Base-by-base conservation (phyloP, 2,329 filamentous ascomycete species). In the Fusarium kyushuense region DNA sequence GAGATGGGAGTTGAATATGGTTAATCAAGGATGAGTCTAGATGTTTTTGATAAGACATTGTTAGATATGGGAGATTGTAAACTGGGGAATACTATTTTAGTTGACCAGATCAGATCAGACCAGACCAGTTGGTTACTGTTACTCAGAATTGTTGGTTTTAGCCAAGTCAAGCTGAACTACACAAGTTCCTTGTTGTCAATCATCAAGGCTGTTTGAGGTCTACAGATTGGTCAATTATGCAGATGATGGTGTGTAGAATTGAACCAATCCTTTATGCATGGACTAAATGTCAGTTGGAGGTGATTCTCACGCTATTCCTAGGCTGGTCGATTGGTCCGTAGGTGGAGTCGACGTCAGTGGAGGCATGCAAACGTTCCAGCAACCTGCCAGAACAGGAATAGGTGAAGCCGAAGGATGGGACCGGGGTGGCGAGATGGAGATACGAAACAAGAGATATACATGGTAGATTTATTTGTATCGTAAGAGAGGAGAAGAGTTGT, bases 341-440 rank as follows among this genome's bases (percentile, higher is more conserved):
- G 46, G 65, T 68, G 64, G 60, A 38, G 67, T 40, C 46, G 30
- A 63, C 42, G 59, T 63, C 58, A 63, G 58, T 63, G 58, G 59
- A 56, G 53, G 62, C 53, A 19, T 56, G 40, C 59, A 71, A 65
- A 73, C 65, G 72, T 74, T 74, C 71, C 72, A 70, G 70, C 63
- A 72, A 72, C 72, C 72, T 74, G 70, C 72, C 69, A 63, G 52
- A 74, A 67, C n/a, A 57, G 72, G 72, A 17, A 62, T 66, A 61
- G 72, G 41, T 55, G 58, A 43, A 21, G 60, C 71, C 63, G 69
- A 61, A 60, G 69, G 51, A 65, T 63, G 35, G 32, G 57, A 67
- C 71, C 69, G 71, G 60, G 48, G 63, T 65, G 63, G 63, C 49
- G 29, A 30, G 29, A 13, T 1, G 12, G 12, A 11, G 12, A 4